phyloP scores from a whole-genome alignment of 257 asterid genomes.

The Galeopsis tetrahit region DNA sequence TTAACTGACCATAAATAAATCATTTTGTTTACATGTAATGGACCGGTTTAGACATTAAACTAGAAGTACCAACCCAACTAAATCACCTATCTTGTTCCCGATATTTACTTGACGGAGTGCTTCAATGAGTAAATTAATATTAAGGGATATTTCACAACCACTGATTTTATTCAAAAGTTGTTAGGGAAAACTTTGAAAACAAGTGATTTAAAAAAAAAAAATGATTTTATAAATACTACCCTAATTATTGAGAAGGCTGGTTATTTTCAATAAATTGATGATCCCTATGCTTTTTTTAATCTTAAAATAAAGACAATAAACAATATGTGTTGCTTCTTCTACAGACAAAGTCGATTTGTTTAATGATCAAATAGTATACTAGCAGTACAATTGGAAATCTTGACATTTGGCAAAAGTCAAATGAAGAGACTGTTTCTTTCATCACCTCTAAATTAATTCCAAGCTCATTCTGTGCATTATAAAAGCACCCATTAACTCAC shows the following conservation, averaged over 20 bases:
- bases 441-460: slow-evolving; percentile 35
- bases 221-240: too few species aligned
- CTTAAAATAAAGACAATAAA: slow-evolving; percentile 16
- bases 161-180: too few species aligned
- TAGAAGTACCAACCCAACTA: neutral
- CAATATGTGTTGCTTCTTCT: slow-evolving; percentile 9
- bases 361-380: slow-evolving; percentile 10
- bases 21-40: too few species aligned
- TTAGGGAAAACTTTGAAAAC: too few species aligned
- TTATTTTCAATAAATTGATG: slow-evolving; percentile 31
- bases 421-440: slow-evolving; percentile 32
- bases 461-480: slow-evolving; percentile 31
- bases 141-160: too few species aligned
- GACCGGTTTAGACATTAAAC: neutral
- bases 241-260: neutral
- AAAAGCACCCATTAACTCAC: slow-evolving; percentile 30
- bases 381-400: slow-evolving; percentile 13
- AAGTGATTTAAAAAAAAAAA: too few species aligned
- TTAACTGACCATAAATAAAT: too few species aligned
- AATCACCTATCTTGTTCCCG: too few species aligned
- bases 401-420: slow-evolving; percentile 37
- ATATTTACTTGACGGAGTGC: slow-evolving; percentile 32
- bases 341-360: neutral
- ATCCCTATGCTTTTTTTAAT: slow-evolving; percentile 14
- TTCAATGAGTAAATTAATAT: too few species aligned